Conservation (phyloP, 352 stramenopile genomes). For the Phytophthora tentaculata region DNA sequence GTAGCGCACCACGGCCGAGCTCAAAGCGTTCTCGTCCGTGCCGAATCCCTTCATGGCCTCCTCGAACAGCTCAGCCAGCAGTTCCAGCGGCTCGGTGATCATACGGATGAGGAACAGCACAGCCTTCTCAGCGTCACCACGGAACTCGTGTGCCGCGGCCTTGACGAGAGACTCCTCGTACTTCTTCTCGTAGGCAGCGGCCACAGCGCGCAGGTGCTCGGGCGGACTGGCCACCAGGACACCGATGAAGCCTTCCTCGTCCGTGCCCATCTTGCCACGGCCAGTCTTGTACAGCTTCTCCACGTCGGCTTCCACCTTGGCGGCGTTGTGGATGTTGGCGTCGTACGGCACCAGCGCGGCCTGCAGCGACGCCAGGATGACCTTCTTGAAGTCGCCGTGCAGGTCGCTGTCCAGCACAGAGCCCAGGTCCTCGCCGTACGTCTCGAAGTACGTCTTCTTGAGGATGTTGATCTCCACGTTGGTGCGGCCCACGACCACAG, state of each 20-base stretch:
- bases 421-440: conserved; percentile 67
- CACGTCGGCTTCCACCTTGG: conserved; percentile 67
- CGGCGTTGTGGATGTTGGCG: conserved; percentile 63
- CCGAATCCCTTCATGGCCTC: conserved; percentile 74
- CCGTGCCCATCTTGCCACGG: conserved; percentile 71
- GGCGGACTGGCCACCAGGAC: conserved; percentile 55
- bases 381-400: conserved; percentile 76
- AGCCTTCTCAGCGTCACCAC: conserved; percentile 58
- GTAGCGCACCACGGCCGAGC: conserved; percentile 76
- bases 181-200: conserved; percentile 70
- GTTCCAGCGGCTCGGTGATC: conserved; percentile 64
- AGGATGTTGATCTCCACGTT: conserved; percentile 82
- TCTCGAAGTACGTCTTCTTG: conserved; percentile 83
- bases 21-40: conserved; percentile 75
- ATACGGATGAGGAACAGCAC: conserved; percentile 72
- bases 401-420: conserved; percentile 69
- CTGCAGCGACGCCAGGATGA: conserved; percentile 75
- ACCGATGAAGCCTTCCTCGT: conserved; percentile 72
- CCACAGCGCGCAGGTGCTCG: conserved; percentile 67
- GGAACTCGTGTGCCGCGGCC: conserved; percentile 74
- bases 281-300: conserved; percentile 77
- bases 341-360: conserved; percentile 57
- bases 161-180: conserved; percentile 68
- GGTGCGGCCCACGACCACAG: conserved; percentile 63
- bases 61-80: conserved; percentile 75